A percentile compares a stretch with the other conserved stretches of the same genome.
Conservation (phyloP, 2,329 filamentous ascomycete genomes). For the Talaromyces sp. region DNA sequence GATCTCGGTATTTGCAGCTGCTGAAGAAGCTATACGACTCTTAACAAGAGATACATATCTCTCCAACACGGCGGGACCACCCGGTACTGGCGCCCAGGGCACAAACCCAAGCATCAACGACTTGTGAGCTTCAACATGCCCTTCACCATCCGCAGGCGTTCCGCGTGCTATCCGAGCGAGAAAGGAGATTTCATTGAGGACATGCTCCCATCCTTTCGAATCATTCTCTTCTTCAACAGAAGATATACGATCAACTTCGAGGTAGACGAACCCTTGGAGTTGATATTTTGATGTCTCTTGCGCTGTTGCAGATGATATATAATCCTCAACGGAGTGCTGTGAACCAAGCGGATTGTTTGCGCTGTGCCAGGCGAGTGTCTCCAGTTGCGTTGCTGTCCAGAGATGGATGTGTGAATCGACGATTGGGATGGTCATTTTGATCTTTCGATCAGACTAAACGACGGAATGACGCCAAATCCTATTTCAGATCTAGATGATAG, state of each 20-base stretch:
- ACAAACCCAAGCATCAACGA: constrained; percentile 67
- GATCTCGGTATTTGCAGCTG: constrained; percentile 49
- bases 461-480: background rate
- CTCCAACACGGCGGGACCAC: constrained; percentile 59
- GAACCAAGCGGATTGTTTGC: constrained; percentile 59
- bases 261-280: constrained; percentile 71
- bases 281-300: constrained; percentile 27
- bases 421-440: constrained; percentile 50
- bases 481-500: background rate
- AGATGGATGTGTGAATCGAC: constrained; percentile 93
- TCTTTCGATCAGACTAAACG: background rate
- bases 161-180: constrained; percentile 66
- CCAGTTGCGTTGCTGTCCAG: constrained; percentile 67
- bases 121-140: constrained; percentile 54
- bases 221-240: constrained; percentile 50
- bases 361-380: constrained; percentile 68
- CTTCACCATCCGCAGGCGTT: constrained; percentile 56
- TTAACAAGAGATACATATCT: constrained; percentile 64
- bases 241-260: constrained; percentile 76
- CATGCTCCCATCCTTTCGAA: constrained; percentile 60
- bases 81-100: constrained; percentile 81
- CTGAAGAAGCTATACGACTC: constrained; percentile 32
- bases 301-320: constrained; percentile 45
- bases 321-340: constrained; percentile 66
- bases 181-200: constrained; percentile 71